Conservation (phyloP, 768 basidiomycete genomes). For the Serendipita sp. region DNA sequence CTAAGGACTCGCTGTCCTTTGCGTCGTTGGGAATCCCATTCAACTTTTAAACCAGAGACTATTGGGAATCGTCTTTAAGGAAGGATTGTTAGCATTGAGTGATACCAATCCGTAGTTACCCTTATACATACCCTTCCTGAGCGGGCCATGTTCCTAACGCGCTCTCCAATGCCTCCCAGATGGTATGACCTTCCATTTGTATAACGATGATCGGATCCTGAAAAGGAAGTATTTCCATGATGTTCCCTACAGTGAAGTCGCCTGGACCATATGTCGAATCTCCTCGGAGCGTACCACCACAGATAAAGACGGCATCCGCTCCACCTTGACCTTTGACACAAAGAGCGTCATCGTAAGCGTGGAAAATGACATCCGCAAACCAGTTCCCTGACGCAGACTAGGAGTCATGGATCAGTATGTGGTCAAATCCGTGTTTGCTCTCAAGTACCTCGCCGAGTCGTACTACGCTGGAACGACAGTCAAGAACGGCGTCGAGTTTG, state of each 20-base stretch:
- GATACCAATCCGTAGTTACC: not conserved
- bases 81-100: not conserved
- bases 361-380: slow-evolving; percentile 71
- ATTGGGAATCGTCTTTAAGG: slow-evolving; percentile 72
- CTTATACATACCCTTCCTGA: slow-evolving; percentile 58
- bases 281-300: slow-evolving; percentile 40
- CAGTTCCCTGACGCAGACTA: slow-evolving; percentile 64
- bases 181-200: slow-evolving; percentile 58
- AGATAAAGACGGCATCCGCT: slow-evolving; percentile 68
- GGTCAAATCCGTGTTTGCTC: not conserved
- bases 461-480: slow-evolving; percentile 60
- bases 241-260: slow-evolving; percentile 64
- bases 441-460: slow-evolving; percentile 48
- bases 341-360: slow-evolving; percentile 64
- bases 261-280: slow-evolving; percentile 72
- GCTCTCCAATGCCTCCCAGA: slow-evolving; percentile 69
- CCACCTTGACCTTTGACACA: slow-evolving; percentile 42
- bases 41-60: slow-evolving; percentile 66
- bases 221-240: slow-evolving; percentile 79
- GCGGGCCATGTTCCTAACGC: slow-evolving; percentile 68
- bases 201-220: slow-evolving; percentile 72
- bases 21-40: slow-evolving; percentile 68
- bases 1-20: slow-evolving; percentile 60
- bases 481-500: slow-evolving; percentile 46
- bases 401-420: not conserved